These are phyloP conservation scores for Asterochloris sp. DNA, from an alignment of 139 green algal genomes.

Conservation along the genomic window DNA sequence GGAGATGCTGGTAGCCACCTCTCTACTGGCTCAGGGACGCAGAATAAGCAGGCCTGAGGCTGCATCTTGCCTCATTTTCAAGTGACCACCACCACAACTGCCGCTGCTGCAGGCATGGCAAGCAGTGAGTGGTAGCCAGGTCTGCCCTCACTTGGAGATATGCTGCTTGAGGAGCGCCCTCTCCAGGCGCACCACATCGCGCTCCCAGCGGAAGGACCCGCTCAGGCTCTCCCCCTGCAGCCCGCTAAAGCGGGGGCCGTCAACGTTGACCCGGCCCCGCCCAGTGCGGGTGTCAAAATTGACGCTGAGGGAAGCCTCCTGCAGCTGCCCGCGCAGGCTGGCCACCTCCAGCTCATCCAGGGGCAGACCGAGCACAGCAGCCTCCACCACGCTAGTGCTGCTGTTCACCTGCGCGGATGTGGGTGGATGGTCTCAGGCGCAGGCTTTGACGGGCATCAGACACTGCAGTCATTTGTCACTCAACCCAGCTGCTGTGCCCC, in stretches of 20 bases:
- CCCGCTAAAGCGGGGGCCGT: constrained; percentile 62
- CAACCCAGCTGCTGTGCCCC: no score
- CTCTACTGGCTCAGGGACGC: no score
- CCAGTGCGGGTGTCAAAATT: constrained; percentile 63
- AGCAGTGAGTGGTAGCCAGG: no score
- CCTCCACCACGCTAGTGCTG: constrained; percentile 26
- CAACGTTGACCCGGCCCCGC: constrained; percentile 45
- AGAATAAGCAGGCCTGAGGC: no score
- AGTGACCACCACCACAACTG: no score
- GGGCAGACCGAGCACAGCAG: constrained; percentile 47
- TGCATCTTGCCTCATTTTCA: no score
- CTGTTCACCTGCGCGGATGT: constrained; percentile 20
- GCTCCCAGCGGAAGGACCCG: constrained; percentile 71
- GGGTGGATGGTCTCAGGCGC: no score
- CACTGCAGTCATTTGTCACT: no score
- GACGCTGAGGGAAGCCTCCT: constrained; percentile 55
- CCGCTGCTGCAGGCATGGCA: no score
- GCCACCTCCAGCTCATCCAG: constrained; percentile 89
- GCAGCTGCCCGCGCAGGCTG: constrained; percentile 70
- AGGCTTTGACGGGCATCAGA: no score
- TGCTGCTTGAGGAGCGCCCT: constrained; percentile 71
- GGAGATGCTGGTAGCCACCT: no score
- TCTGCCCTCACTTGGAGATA: constrained; percentile 29
- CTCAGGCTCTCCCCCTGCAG: constrained; percentile 59
- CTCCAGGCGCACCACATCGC: constrained; percentile 83